Evolutionary conservation across 2,329 filamentous ascomycete genomes (phyloP).

Genomic region (Exophiala bonariae): DNA sequence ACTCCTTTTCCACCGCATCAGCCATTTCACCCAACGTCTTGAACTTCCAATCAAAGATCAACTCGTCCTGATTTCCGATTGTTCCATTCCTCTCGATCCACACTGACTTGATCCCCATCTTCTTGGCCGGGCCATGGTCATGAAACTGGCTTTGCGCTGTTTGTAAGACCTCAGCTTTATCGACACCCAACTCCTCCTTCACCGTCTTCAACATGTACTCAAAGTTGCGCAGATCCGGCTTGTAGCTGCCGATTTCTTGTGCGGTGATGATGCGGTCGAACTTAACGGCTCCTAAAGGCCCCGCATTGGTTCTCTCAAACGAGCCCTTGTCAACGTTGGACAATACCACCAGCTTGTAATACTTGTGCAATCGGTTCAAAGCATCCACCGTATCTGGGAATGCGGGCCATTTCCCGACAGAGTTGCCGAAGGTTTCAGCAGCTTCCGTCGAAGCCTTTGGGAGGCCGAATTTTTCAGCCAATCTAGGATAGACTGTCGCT

Average conservation of each 20-base stretch:
- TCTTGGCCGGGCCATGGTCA: constrained; percentile 65
- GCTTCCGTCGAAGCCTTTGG: no score
- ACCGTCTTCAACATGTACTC: constrained; percentile 60
- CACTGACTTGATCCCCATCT: constrained; percentile 59
- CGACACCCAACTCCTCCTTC: constrained; percentile 54
- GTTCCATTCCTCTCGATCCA: constrained; percentile 62
- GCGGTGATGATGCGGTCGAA: constrained; percentile 70
- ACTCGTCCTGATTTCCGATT: constrained; percentile 42
- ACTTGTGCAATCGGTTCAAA: constrained; percentile 46
- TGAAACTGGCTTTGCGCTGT: constrained; percentile 67
- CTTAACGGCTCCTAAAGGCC: constrained; percentile 50
- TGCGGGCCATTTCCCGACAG: constrained; percentile 53
- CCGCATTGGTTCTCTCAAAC: constrained; percentile 47
- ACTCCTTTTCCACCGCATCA: constrained; percentile 49
- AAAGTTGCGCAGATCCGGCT: constrained; percentile 66
- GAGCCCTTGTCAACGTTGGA: constrained; percentile 57
- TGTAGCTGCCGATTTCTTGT: constrained; percentile 70
- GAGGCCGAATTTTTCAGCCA: constrained; percentile 31
- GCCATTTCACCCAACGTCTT: constrained; percentile 62
- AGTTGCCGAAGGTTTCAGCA: constrained; percentile 47
- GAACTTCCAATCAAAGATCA: constrained; percentile 57
- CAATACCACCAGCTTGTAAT: constrained; percentile 57
- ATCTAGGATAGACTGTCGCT: constrained; percentile 40
- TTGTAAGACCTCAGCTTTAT: constrained; percentile 60
- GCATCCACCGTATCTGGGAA: constrained; percentile 59